These are phyloP conservation scores for Suhomyces pyralidae DNA, from an alignment of 805 yeast species.

Conservation along the genomic window DNA sequence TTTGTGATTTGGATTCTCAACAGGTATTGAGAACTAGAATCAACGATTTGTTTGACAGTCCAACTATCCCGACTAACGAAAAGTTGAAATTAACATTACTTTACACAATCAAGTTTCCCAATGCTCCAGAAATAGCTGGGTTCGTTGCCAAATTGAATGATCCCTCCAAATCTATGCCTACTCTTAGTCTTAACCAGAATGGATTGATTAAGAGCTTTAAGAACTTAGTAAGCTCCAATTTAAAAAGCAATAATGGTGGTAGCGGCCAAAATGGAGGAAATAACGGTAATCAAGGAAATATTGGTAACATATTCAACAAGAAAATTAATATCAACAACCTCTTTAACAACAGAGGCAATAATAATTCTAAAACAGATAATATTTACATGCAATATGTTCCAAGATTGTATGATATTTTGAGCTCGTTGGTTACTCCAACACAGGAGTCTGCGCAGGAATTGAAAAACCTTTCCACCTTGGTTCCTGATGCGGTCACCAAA, in stretches of 20 bases:
- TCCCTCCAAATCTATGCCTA: slow-evolving; percentile 25
- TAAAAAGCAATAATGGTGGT: slow-evolving; percentile 5
- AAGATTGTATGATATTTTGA: slow-evolving; percentile 48
- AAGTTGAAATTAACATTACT: slow-evolving; percentile 73
- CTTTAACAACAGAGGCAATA: slow-evolving; percentile 23
- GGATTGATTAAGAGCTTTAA: slow-evolving; percentile 29
- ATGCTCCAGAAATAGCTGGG: slow-evolving; percentile 21
- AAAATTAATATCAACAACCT: slow-evolving; percentile 29
- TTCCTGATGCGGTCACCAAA: slow-evolving; percentile 33
- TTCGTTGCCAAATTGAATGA: slow-evolving; percentile 29
- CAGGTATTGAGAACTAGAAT: slow-evolving; percentile 48
- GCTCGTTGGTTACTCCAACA: slow-evolving; percentile 15
- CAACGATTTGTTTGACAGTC: slow-evolving; percentile 47
- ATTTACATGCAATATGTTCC: slow-evolving; percentile 93
- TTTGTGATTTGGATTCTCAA: slow-evolving; percentile 47
- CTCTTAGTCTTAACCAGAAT: slow-evolving; percentile 33
- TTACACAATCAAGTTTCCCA: slow-evolving; percentile 70
- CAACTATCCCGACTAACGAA: slow-evolving; percentile 45
- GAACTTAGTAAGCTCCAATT: slow-evolving; percentile 18
- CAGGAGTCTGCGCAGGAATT: slow-evolving; percentile 7
- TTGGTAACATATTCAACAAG: slow-evolving; percentile 32
- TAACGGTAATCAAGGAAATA: slow-evolving; percentile 7
- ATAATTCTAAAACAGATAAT: slow-evolving; percentile 47
- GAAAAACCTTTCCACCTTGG: slow-evolving; percentile 31
- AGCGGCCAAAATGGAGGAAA: slow-evolving; percentile 8